phyloP scores from a whole-genome alignment of 2,329 filamentous ascomycete genomes.

The Calonectria pauciramosa region DNA sequence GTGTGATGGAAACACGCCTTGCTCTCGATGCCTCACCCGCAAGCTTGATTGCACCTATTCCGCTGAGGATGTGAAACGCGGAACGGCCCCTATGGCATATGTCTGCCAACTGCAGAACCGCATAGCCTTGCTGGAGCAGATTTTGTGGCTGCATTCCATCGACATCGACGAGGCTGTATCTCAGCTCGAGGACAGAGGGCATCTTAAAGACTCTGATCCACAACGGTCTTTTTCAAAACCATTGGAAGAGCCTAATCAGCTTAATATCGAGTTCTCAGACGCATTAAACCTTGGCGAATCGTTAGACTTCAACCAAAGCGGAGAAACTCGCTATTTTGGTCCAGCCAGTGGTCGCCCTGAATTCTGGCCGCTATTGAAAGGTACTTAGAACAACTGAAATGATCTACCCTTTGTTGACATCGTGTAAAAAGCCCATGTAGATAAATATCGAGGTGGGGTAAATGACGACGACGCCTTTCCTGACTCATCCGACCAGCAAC shows the following conservation, averaged over 20 bases:
- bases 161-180: background rate
- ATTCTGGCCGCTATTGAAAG: conserved; percentile 35
- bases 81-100: background rate
- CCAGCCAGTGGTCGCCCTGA: conserved; percentile 52
- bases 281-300: conserved; percentile 47
- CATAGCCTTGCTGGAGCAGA: background rate
- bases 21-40: conserved; percentile 44
- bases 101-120: background rate
- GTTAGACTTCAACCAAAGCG: conserved; percentile 51
- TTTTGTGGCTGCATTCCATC: conserved; percentile 4
- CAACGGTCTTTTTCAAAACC: background rate
- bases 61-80: background rate
- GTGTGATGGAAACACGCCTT: conserved; percentile 14
- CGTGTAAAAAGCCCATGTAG: background rate
- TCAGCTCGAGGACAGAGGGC: background rate
- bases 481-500: background rate
- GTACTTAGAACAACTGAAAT: background rate
- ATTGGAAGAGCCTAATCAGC: too few relatives aligned
- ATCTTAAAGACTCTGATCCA: background rate
- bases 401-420: background rate
- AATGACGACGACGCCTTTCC: background rate
- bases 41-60: conserved; percentile 43
- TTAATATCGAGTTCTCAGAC: conserved; percentile 30
- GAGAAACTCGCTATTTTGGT: conserved; percentile 53
- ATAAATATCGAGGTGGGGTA: background rate